These are phyloP conservation scores for Lachancea sp. DNA, from an alignment of 805 yeast genomes.

Conservation along the genomic window DNA sequence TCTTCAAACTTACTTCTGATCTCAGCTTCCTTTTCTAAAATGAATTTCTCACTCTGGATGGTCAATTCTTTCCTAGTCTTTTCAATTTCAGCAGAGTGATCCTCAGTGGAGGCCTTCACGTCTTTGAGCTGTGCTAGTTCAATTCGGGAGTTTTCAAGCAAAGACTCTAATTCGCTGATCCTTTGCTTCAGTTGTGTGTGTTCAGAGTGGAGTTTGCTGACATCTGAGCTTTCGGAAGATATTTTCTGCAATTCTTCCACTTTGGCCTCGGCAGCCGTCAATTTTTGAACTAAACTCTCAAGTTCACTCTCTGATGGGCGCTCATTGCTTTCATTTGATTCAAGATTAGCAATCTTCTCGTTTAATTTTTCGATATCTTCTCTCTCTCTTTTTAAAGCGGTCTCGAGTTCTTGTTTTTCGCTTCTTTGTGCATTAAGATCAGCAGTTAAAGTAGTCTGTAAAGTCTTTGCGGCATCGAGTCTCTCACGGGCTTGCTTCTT, in stretches of 20 bases:
- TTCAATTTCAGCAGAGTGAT: neutral
- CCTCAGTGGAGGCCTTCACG: conserved; percentile 19
- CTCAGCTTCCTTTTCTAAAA: conserved; percentile 24
- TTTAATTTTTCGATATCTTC: conserved; percentile 12
- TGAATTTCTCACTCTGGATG: neutral
- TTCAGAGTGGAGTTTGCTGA: conserved; percentile 11
- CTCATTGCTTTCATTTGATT: neutral
- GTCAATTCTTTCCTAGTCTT: neutral
- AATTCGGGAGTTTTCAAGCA: conserved; percentile 24
- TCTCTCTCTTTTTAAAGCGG: conserved; percentile 12
- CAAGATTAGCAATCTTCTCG: conserved; percentile 6
- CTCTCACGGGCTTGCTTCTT: conserved; percentile 34
- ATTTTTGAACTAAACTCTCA: conserved; percentile 17
- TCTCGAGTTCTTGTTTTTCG: conserved; percentile 34
- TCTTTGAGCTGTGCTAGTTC: conserved; percentile 35
- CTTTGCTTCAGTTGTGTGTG: conserved; percentile 22
- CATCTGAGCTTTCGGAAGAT: conserved; percentile 6
- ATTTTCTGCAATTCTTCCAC: conserved; percentile 9
- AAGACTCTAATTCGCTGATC: conserved; percentile 20
- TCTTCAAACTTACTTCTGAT: conserved; percentile 18
- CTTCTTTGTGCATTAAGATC: conserved; percentile 31
- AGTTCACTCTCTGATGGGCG: conserved; percentile 14
- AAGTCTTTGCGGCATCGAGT: conserved; percentile 25
- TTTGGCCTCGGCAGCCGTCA: conserved; percentile 17
- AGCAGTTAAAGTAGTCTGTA: conserved; percentile 35